A percentile compares a stretch with the other conserved stretches of the same genome.
phyloP scores from a whole-genome alignment of 306 rosid genomes.

The Prunus campanulata region DNA sequence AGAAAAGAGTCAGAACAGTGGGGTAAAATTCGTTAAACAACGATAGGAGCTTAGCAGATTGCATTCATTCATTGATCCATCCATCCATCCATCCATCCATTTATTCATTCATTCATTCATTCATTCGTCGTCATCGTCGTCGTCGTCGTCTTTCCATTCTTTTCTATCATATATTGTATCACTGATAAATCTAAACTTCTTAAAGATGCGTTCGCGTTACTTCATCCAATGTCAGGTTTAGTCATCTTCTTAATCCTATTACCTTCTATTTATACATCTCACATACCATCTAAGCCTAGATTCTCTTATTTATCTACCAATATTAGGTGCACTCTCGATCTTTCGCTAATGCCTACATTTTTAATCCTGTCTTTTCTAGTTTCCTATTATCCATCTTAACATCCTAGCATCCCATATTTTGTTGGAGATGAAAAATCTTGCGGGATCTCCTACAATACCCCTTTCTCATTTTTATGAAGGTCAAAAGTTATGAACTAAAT shows the following conservation, averaged over 20 bases:
- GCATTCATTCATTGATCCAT: neutral
- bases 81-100: too few relatives aligned
- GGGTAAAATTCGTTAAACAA: conserved; percentile 5
- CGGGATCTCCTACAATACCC: neutral
- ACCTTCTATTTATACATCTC: neutral
- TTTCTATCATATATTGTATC: neutral
- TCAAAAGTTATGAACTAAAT: neutral
- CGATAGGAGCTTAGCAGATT: conserved; percentile 1
- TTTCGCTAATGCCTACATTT: neutral
- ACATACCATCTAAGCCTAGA: neutral
- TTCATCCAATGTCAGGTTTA: neutral
- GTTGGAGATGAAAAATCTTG: neutral
- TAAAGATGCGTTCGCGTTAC: neutral
- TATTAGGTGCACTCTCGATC: neutral
- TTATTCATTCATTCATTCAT: neutral
- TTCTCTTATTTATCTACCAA: neutral
- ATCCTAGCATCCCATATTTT: neutral
- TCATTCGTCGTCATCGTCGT: neutral
- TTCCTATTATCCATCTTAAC: neutral
- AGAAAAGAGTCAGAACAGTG: conserved; percentile 13
- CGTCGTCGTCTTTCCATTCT: neutral
- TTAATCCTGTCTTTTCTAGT: neutral
- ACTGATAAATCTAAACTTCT: neutral
- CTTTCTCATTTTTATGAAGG: neutral
- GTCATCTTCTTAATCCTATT: neutral